A percentile compares a stretch with the other conserved stretches of the same genome.
phyloP scores from a whole-genome alignment of 257 asterid species.

The Ilex asprella region DNA sequence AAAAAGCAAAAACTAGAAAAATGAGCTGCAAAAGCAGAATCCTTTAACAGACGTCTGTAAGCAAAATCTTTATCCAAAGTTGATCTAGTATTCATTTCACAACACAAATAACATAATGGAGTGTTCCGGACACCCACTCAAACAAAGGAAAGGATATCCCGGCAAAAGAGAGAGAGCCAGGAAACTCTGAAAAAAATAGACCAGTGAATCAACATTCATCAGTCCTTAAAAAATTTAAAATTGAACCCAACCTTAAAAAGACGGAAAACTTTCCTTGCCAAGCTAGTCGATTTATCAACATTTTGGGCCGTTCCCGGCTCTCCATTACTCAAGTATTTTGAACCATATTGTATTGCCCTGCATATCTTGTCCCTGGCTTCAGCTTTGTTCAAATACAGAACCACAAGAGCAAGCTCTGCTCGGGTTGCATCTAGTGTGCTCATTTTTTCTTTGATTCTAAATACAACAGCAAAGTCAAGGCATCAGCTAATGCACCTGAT shows the following conservation, averaged over 20 bases:
- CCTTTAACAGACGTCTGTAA: not conserved
- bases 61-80: not conserved
- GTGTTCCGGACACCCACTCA: not conserved
- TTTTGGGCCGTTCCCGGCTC: slow-evolving; percentile 86
- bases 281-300: slow-evolving; percentile 84
- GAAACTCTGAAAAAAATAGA: too few relatives aligned
- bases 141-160: too few relatives aligned
- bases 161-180: too few relatives aligned
- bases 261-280: slow-evolving; percentile 98
- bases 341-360: slow-evolving; percentile 98
- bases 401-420: slow-evolving; percentile 88
- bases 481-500: slow-evolving; percentile 13
- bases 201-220: not conserved
- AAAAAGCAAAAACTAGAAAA: not conserved
- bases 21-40: too few relatives aligned
- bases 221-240: not conserved
- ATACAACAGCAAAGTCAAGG: slow-evolving; percentile 29
- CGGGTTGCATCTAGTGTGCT: slow-evolving; percentile 75
- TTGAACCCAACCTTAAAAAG: slow-evolving; percentile 65
- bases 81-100: not conserved
- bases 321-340: slow-evolving; percentile 87
- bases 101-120: not conserved
- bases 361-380: slow-evolving; percentile 98
- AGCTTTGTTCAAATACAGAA: slow-evolving; percentile 84
- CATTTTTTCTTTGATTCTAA: slow-evolving; percentile 27